These are phyloP conservation scores for Paecilomyces dactylethromorphus DNA, from an alignment of 2,329 filamentous ascomycete species.

Conservation along the genomic window DNA sequence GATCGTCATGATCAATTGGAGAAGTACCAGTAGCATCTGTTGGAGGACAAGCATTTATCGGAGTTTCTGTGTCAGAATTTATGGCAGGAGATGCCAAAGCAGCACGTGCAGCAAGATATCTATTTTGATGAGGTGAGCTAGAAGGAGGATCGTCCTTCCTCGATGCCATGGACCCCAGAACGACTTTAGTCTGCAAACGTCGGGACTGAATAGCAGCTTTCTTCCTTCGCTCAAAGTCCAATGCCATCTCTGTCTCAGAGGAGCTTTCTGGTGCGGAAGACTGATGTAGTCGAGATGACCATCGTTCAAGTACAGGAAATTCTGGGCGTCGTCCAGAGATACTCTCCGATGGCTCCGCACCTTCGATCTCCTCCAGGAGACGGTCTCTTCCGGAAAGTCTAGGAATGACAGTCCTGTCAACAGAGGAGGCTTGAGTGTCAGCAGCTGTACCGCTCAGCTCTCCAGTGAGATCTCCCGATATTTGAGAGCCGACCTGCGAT, in stretches of 20 bases:
- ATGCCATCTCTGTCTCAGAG: conserved; percentile 20
- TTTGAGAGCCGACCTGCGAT: not conserved
- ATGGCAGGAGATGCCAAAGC: conserved; percentile 8
- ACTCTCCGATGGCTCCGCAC: not conserved
- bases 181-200: conserved; percentile 12
- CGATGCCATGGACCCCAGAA: not conserved
- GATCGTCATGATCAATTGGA: conserved; percentile 17
- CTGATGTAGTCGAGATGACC: conserved; percentile 16
- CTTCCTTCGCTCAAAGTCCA: conserved; percentile 35
- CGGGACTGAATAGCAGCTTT: conserved; percentile 23
- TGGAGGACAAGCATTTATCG: not conserved
- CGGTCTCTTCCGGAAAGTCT: not conserved
- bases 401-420: not conserved
- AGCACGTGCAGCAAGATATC: conserved; percentile 25
- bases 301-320: conserved; percentile 16
- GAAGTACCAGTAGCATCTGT: not conserved
- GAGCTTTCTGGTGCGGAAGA: conserved; percentile 6
- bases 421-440: not conserved
- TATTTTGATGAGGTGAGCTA: conserved; percentile 22
- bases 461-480: not conserved
- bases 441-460: not conserved
- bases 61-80: not conserved
- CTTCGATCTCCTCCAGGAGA: not conserved
- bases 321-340: conserved; percentile 8
- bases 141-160: conserved; percentile 4